Percentiles rank a stretch among this genome's conserved stretches.
These are phyloP conservation scores for Nothophaeocryptopus gaeumannii DNA, from an alignment of 2,329 filamentous ascomycete species.

Conservation along the genomic window DNA sequence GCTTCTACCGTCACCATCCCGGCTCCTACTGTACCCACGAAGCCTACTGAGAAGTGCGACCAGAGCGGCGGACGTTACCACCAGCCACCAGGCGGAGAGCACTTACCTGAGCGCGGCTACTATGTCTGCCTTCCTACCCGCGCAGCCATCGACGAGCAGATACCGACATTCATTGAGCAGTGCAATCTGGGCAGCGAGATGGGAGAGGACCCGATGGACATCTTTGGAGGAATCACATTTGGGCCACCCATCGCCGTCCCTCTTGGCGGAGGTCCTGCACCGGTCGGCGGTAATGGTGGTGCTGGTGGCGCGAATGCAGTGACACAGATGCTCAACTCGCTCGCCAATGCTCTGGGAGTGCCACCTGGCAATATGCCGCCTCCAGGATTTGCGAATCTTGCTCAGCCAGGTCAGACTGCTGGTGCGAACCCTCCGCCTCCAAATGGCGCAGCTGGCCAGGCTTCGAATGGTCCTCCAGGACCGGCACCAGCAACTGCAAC, in stretches of 20 bases:
- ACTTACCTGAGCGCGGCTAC: constrained; percentile 10
- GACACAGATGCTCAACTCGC: not conserved
- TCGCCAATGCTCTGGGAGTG: not conserved
- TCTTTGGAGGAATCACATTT: not conserved
- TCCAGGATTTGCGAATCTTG: too few relatives aligned
- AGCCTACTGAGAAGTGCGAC: constrained; percentile 2
- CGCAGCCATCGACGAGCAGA: constrained; percentile 9
- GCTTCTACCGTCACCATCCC: not conserved
- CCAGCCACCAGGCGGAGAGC: constrained; percentile 5
- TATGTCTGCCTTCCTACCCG: constrained; percentile 13
- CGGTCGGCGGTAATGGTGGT: not conserved
- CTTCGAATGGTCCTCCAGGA: not conserved
- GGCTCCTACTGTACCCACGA: not conserved
- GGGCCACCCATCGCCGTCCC: not conserved
- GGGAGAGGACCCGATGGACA: constrained; percentile 2
- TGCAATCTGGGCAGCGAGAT: constrained; percentile 11
- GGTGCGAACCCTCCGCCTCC: too few relatives aligned
- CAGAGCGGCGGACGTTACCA: not conserved
- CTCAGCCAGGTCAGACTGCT: too few relatives aligned
- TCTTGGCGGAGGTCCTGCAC: not conserved
- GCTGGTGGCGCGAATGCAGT: not conserved
- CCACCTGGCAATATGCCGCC: not conserved
- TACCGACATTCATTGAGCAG: constrained; percentile 15
- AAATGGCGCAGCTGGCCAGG: too few relatives aligned
- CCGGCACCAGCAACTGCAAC: not conserved